Evolutionary conservation across 768 basidiomycete species (phyloP), one percentile per base, ranked within the genome.

Genomic region (Dentipellis fragilis): DNA sequence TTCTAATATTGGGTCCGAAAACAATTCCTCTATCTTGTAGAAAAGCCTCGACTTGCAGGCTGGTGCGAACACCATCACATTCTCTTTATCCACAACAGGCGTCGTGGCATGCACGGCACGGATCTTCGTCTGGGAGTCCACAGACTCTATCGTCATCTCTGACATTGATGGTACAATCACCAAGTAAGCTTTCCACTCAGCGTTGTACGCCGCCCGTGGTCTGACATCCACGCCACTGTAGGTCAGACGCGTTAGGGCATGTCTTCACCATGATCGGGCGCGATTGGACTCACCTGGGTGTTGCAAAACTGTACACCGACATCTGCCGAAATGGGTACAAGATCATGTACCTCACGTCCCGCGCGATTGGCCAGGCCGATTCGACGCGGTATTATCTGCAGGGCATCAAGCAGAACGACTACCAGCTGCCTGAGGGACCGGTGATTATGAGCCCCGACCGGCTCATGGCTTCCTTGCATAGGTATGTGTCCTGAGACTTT

Each of bases 91-190:
- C 11, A 79, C 87, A 3, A 84, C 89, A 1, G 89, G 90, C 4
- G 78, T 77, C 1, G 80, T 89, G 1, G 90, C 87, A 3, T 95
- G 93, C 57, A 85, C 93, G 2, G 91, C 96, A 17, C 79, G 93
- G 4, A 89, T 99, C 58, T 99, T 99, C 62, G 77, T 98, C 21
- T 98, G 93, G 94, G 90, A 97, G 56, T 80, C 84, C n/a, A 84
- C 84, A 2, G 93, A 96, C 64, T 77, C 79, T 2, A 81, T 99
- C 19, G 89, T 99, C 22, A 83, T 99, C 40, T 96, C 93, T 42
- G 96, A 99, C 65, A 98, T 99, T 58, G 96, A 99, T 65, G 96
- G 96, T 6, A 99, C 95, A 1, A 99, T 99, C 66, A 99, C 96
- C 9, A 98, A 97, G 93, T 95, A 60, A 21, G 81, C 65, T 2